These are phyloP conservation scores for Paramecium bursaria DNA, from an alignment of 73 alveolate species.

Conservation along the genomic window DNA sequence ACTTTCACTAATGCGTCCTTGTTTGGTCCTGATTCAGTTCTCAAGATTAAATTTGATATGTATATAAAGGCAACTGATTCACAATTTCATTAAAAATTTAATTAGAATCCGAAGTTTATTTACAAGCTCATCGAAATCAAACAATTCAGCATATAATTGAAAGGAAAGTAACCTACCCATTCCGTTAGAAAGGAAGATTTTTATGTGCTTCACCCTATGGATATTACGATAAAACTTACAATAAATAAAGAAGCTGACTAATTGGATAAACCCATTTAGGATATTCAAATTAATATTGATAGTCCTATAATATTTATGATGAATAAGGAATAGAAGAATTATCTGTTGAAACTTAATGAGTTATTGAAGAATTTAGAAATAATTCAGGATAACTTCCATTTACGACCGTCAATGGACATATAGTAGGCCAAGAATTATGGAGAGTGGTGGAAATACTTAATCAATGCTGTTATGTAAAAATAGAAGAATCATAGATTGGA, in stretches of 20 bases:
- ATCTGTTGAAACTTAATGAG: conserved; percentile 38
- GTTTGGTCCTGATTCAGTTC: conserved; percentile 33
- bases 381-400: conserved; percentile 47
- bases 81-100: conserved; percentile 19
- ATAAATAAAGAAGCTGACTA: neutral
- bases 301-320: conserved; percentile 36
- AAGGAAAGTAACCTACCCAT: neutral
- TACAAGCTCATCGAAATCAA: conserved; percentile 21
- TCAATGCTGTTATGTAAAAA: neutral
- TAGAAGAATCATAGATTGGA: conserved; percentile 23
- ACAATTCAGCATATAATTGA: neutral
- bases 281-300: neutral
- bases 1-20: conserved; percentile 20
- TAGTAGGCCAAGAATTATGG: neutral
- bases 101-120: neutral
- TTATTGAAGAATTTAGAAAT: conserved; percentile 1
- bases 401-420: conserved; percentile 18
- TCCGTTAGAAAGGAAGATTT: neutral
- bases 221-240: neutral
- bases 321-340: conserved; percentile 38
- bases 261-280: neutral
- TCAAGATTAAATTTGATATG: conserved; percentile 16
- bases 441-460: conserved; percentile 63
- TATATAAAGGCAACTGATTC: conserved; percentile 43
- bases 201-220: conserved; percentile 5